Conservation (phyloP, 306 rosid species). For the peach (Prunus persica) region Prunus_persica_NCBIv2 NC_034011.1:2461501-2462000, state of each 20-base stretch:
- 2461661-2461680: not conserved
- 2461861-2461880: constrained; percentile 27
- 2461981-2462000: constrained; percentile 32
- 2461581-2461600: too few relatives aligned
- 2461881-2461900: constrained; percentile 36
- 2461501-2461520: too few relatives aligned
- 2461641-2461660: not conserved
- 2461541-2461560: too few relatives aligned
- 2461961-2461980: constrained; percentile 18
- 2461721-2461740: not conserved
- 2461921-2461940: constrained; percentile 8
- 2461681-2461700: not conserved
- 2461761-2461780: constrained; percentile 3
- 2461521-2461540: too few relatives aligned
- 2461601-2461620: too few relatives aligned
- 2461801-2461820: constrained; percentile 31
- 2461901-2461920: constrained; percentile 43
- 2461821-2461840: constrained; percentile 23
- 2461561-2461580: too few relatives aligned
- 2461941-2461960: constrained; percentile 17
- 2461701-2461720: too few relatives aligned
- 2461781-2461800: constrained; percentile 30
- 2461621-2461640: too few relatives aligned
- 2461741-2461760: not conserved
- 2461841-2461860: constrained; percentile 20